Evolutionary conservation across 768 basidiomycete species (phyloP).

Genomic region (Rhodotorula toruloides): DNA sequence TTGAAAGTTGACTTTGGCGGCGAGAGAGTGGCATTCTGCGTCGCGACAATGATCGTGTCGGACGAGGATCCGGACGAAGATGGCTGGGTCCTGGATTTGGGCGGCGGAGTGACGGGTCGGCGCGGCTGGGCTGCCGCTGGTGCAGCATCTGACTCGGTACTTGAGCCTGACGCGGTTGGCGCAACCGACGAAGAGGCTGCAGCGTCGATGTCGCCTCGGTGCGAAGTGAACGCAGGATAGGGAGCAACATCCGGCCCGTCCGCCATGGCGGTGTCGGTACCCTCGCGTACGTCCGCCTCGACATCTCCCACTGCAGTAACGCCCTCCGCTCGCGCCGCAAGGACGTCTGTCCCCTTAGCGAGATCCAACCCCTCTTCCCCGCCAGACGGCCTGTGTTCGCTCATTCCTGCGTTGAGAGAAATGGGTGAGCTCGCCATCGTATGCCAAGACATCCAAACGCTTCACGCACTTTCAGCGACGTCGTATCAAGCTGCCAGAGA

Average conservation of each 20-base stretch:
- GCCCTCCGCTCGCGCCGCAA: too few species aligned
- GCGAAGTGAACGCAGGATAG: too few species aligned
- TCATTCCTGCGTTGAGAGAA: too few species aligned
- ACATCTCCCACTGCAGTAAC: too few species aligned
- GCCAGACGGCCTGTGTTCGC: too few species aligned
- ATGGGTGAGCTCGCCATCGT: too few species aligned
- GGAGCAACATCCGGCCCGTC: not conserved
- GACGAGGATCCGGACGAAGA: slow-evolving; percentile 4
- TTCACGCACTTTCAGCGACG: too few species aligned
- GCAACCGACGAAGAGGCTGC: not conserved
- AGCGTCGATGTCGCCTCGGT: not conserved
- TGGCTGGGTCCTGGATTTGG: not conserved
- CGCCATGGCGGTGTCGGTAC: not conserved
- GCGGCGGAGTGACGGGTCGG: not conserved
- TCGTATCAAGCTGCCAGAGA: too few species aligned
- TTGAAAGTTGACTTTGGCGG: not conserved
- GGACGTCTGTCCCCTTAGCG: too few species aligned
- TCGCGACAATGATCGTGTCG: not conserved
- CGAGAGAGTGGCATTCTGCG: slow-evolving; percentile 1
- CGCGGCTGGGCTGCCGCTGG: not conserved
- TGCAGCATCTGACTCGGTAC: not conserved
- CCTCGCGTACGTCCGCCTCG: not conserved
- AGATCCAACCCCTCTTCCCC: too few species aligned
- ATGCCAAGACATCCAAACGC: too few species aligned
- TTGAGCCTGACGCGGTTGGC: not conserved